phyloP scores from a whole-genome alignment of 148 eudicot species.

The Rhododendron ferrugineum region DNA sequence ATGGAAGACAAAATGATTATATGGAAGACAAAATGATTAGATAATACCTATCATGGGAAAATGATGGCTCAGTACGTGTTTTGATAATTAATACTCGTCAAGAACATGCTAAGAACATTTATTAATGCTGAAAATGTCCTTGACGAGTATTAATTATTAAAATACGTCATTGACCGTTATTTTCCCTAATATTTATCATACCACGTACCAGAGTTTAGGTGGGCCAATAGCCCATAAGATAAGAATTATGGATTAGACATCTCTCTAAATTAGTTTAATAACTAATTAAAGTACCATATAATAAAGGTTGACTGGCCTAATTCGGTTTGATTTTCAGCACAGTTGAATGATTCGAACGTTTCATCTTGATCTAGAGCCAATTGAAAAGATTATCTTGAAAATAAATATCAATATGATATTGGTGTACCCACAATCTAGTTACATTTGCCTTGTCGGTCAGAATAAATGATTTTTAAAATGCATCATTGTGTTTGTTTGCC shows the following conservation, averaged over 20 bases:
- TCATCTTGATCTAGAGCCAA: background rate
- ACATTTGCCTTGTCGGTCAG: background rate
- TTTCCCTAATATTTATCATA: too few relatives aligned
- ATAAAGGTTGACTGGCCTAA: background rate
- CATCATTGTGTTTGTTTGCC: too few relatives aligned
- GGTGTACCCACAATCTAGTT: background rate
- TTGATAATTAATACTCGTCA: too few relatives aligned
- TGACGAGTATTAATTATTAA: too few relatives aligned
- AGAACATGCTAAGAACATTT: too few relatives aligned
- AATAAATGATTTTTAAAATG: background rate
- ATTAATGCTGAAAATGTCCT: too few relatives aligned
- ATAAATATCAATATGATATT: background rate
- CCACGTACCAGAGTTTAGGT: background rate
- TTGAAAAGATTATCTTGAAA: background rate
- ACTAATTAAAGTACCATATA: background rate
- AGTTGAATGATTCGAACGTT: background rate
- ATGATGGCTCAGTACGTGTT: too few relatives aligned
- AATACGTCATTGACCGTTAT: too few relatives aligned
- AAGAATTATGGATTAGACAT: background rate
- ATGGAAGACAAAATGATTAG: too few relatives aligned
- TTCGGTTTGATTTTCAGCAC: background rate
- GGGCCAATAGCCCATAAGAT: background rate
- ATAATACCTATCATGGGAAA: too few relatives aligned
- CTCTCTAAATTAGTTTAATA: background rate
- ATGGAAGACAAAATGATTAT: too few relatives aligned